Percentiles rank a stretch among this genome's conserved stretches.
Evolutionary conservation across 345 rosid genomes (phyloP).

Genomic region (Carallia brachiata): DNA sequence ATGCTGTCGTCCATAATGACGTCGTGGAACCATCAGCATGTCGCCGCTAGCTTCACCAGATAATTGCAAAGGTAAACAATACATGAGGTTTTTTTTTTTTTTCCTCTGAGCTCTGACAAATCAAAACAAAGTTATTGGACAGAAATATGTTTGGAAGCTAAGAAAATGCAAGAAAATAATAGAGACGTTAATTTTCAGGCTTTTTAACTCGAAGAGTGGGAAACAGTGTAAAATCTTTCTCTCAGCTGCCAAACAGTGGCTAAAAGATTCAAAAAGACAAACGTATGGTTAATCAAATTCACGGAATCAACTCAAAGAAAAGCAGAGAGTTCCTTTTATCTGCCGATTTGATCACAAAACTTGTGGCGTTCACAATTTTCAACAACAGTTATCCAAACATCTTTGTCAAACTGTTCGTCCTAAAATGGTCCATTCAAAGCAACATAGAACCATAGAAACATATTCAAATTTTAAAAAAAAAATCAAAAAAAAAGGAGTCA

Average conservation of each 20-base stretch:
- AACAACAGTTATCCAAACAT: not conserved
- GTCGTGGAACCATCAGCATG: conserved; percentile 63
- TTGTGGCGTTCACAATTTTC: not conserved
- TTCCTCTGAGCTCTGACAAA: too few species aligned
- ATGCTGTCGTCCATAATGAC: conserved; percentile 63
- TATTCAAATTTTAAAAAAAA: too few species aligned
- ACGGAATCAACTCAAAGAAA: not conserved
- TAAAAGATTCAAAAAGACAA: not conserved
- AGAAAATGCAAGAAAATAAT: not conserved
- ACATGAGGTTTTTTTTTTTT: too few species aligned
- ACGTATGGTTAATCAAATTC: not conserved
- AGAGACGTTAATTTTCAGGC: not conserved
- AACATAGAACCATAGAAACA: too few species aligned
- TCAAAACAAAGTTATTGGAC: too few species aligned
- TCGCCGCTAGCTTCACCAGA: conserved; percentile 62
- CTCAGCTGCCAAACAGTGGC: conserved; percentile 9
- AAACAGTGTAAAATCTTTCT: not conserved
- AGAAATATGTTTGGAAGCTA: conserved; percentile 7
- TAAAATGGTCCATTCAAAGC: not conserved
- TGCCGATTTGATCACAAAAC: not conserved
- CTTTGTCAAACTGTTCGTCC: not conserved
- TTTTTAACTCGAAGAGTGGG: not conserved
- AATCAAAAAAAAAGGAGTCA: too few species aligned
- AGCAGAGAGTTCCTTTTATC: not conserved
- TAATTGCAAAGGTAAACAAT: too few species aligned